phyloP scores from a whole-genome alignment of 2,329 filamentous ascomycete species.

The Pseudogymnoascus sp. region DNA sequence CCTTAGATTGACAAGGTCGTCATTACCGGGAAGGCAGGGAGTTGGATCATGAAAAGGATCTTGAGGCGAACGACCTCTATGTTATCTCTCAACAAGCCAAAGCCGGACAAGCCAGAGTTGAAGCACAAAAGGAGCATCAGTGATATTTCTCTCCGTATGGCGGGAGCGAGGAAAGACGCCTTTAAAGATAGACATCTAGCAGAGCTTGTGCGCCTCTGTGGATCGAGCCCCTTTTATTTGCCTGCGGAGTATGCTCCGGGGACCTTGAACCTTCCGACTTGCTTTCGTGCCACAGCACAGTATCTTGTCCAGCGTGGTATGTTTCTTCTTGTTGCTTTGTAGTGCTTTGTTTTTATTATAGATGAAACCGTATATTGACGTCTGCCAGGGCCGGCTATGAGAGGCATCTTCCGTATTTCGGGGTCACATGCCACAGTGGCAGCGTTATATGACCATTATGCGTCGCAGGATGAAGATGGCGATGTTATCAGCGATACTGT shows the following conservation, averaged over 20 bases:
- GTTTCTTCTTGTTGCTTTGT: constrained; percentile 15
- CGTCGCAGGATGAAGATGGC: constrained; percentile 40
- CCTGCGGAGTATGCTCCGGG: constrained; percentile 51
- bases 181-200: constrained; percentile 46
- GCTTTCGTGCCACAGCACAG: constrained; percentile 59
- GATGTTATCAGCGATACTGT: constrained; percentile 49
- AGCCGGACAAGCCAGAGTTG: constrained; percentile 24
- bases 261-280: constrained; percentile 54
- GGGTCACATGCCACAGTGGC: constrained; percentile 49
- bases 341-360: neutral
- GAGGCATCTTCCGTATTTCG: constrained; percentile 57
- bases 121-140: constrained; percentile 48
- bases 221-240: constrained; percentile 54
- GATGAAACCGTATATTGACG: constrained; percentile 14
- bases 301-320: constrained; percentile 54
- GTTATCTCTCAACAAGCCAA: constrained; percentile 22
- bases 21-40: constrained; percentile 25
- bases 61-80: constrained; percentile 31
- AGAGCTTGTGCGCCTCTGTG: constrained; percentile 55
- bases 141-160: constrained; percentile 43
- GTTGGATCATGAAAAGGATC: constrained; percentile 34
- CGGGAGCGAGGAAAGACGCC: constrained; percentile 36
- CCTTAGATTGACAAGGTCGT: constrained; percentile 6
- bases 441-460: constrained; percentile 58
- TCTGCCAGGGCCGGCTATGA: constrained; percentile 32